Conservation (phyloP, 805 yeast species). For the Kazachstania psychrophila region DNA sequence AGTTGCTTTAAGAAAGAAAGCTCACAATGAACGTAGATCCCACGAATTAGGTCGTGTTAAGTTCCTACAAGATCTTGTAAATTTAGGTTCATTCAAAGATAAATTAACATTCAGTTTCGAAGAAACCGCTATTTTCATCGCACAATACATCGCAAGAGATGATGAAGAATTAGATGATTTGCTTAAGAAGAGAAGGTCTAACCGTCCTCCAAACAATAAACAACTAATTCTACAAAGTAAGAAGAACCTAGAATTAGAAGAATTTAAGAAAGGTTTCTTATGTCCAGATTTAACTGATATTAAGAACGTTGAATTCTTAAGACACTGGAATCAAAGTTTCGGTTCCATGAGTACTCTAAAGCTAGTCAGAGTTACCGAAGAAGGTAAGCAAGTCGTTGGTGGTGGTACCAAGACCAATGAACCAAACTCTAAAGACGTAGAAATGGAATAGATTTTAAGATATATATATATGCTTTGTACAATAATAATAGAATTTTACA, state of each 20-base stretch:
- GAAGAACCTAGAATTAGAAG: constrained; percentile 49
- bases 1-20: constrained; percentile 48
- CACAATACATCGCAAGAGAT: constrained; percentile 55
- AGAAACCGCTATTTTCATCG: constrained; percentile 54
- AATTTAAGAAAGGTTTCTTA: constrained; percentile 58
- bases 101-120: constrained; percentile 39
- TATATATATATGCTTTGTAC: neutral
- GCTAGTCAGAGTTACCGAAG: constrained; percentile 31
- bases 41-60: constrained; percentile 49
- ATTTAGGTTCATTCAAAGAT: constrained; percentile 32
- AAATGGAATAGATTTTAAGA: neutral
- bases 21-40: constrained; percentile 48
- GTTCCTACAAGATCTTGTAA: constrained; percentile 53
- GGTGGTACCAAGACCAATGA: constrained; percentile 3
- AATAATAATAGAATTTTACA: no score
- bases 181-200: constrained; percentile 62
- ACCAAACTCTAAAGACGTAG: neutral
- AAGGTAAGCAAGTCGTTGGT: constrained; percentile 23
- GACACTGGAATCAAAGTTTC: constrained; percentile 72
- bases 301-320: constrained; percentile 48
- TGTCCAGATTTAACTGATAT: constrained; percentile 64
- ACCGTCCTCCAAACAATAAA: constrained; percentile 70
- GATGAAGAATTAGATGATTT: constrained; percentile 66
- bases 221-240: constrained; percentile 59
- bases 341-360: constrained; percentile 67